phyloP scores from a whole-genome alignment of 805 yeast genomes.

The Ogataea trehaloabstinens region DNA sequence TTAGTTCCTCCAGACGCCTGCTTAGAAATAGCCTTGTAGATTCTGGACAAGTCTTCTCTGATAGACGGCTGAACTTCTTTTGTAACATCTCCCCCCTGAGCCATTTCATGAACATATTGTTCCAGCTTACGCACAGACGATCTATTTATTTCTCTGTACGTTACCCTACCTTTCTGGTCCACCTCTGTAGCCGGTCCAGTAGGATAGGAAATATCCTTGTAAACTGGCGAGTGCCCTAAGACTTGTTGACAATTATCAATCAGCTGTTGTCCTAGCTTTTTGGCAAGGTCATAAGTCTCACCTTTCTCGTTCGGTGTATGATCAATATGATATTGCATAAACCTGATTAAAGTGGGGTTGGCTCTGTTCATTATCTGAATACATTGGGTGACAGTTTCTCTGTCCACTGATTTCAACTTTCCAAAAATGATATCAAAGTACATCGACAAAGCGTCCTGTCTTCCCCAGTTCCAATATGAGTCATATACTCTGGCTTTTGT shows the following conservation, averaged over 20 bases:
- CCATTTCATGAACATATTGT: slow-evolving; percentile 95
- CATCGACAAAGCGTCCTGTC: slow-evolving; percentile 92
- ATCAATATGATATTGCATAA: slow-evolving; percentile 92
- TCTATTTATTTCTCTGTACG: slow-evolving; percentile 81
- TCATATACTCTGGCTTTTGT: slow-evolving; percentile 95
- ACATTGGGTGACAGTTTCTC: slow-evolving; percentile 95
- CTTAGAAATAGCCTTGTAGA: slow-evolving; percentile 76
- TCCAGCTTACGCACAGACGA: slow-evolving; percentile 91
- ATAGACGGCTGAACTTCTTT: slow-evolving; percentile 68
- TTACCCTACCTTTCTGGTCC: slow-evolving; percentile 83
- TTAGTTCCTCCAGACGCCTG: slow-evolving; percentile 71
- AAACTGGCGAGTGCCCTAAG: slow-evolving; percentile 75
- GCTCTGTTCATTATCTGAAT: slow-evolving; percentile 97
- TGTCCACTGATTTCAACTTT: slow-evolving; percentile 81
- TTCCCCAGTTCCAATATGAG: slow-evolving; percentile 99
- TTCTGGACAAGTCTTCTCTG: slow-evolving; percentile 79
- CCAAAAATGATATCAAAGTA: slow-evolving; percentile 96
- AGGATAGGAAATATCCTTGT: slow-evolving; percentile 91
- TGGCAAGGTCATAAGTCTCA: slow-evolving; percentile 88
- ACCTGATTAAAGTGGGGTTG: slow-evolving; percentile 86
- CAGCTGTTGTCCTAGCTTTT: slow-evolving; percentile 85
- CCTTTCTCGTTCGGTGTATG: slow-evolving; percentile 84
- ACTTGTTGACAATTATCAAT: slow-evolving; percentile 95
- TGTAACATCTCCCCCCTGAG: slow-evolving; percentile 87
- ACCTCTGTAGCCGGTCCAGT: slow-evolving; percentile 92